Evolutionary conservation across 2,329 filamentous ascomycete species (phyloP), one percentile per base, ranked within the genome.

Genomic region (Talaromyces sp.): DNA sequence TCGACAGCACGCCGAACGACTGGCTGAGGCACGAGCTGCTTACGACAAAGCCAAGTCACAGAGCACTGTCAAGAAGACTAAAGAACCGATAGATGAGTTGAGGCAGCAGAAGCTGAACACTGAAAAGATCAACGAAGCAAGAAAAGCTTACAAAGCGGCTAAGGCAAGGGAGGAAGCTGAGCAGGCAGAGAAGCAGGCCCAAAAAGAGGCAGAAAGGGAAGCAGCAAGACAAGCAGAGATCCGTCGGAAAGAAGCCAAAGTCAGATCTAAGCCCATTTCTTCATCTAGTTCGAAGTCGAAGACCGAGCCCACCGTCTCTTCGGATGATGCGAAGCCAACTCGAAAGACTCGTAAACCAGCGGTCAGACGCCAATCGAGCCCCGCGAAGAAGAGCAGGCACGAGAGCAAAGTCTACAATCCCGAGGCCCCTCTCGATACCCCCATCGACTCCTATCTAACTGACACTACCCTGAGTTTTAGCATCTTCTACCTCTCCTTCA

Each of bases 1-100:
- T 16, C 62, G 65, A 19, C 45, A 64, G 31, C 58, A 64, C n/a
- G 65, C 65, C n/a, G 65, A 66, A 31, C 31, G 62, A 56, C 62
- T 66, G 41, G 65, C 65, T 2, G 65, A 66, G 37, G 65, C 62
- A 33, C 61, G 62, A 16, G 58, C 58, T 57, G 65, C 65, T 10
- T 66, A 64, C 50, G 62, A 64, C 24, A 63, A 62, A 31, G 64
- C 47, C 27, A 63, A 66, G 11, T 22, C 45, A 10, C 60, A 61
- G 22, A 60, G 24, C 11, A 45, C 39, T 14, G 33, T 58, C 2
- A 66, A 64, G 14, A 43, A 56, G 33, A 57, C n/a, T 8, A 66
- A 27, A 39, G 27, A 22, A 1, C 48, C 62, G 1, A 24, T 45
- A 57, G 65, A 62, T 35, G 60, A 58, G 14, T 27, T 64, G 10